phyloP scores from a whole-genome alignment of 192 early-diverging fungal genomes.

The Entomortierella parvispora region DNA sequence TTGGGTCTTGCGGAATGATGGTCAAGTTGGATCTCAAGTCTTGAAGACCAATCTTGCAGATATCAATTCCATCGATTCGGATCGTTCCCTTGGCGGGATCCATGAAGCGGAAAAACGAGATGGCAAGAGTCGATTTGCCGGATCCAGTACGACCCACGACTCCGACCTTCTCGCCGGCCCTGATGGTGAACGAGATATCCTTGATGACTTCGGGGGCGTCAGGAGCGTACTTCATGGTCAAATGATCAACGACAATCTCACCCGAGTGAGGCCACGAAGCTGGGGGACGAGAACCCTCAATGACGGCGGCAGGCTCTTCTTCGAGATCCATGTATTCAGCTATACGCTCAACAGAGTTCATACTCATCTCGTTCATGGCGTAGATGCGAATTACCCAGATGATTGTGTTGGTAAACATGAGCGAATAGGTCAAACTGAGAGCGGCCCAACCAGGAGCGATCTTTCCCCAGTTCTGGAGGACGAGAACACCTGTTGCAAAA shows the following conservation, averaged over 20 bases:
- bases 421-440: conserved; percentile 84
- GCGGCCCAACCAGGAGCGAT: conserved; percentile 91
- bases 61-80: conserved; percentile 80
- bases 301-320: conserved; percentile 76
- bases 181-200: conserved; percentile 69
- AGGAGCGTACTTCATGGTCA: conserved; percentile 81
- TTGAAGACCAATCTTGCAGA: conserved; percentile 73
- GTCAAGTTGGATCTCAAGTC: conserved; percentile 81
- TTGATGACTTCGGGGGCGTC: conserved; percentile 76
- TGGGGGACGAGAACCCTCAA: conserved; percentile 56
- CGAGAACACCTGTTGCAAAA: conserved; percentile 74
- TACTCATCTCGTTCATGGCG: conserved; percentile 84
- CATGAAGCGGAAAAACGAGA: conserved; percentile 83
- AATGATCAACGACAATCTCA: conserved; percentile 69
- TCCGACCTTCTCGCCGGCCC: conserved; percentile 71
- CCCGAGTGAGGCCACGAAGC: conserved; percentile 76
- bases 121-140: conserved; percentile 80
- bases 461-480: conserved; percentile 55
- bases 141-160: conserved; percentile 88
- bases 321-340: conserved; percentile 85
- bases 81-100: conserved; percentile 75
- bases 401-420: conserved; percentile 84
- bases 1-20: conserved; percentile 93
- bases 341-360: conserved; percentile 91
- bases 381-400: conserved; percentile 87